Base-by-base conservation (phyloP, 1,284 basidiomycete species). In the Boletellus sp. region DNA sequence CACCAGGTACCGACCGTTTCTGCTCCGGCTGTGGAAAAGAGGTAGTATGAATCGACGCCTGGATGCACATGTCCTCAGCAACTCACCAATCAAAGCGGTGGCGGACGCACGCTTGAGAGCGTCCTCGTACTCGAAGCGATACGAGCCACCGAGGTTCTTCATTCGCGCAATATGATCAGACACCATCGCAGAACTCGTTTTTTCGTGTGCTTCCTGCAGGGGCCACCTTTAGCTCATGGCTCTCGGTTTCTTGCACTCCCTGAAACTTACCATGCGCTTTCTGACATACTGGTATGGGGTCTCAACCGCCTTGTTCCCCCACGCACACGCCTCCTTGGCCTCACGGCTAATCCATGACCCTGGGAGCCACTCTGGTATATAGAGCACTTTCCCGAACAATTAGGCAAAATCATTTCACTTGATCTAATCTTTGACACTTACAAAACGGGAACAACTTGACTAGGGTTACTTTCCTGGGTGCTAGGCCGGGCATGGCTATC, bases 391-490 rank as follows among this genome's bases (percentile, higher is more conserved):
- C n/a, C n/a, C n/a, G n/a, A n/a, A n/a, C n/a, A n/a, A n/a, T n/a
- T n/a, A n/a, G n/a, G n/a, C n/a, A n/a, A n/a, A n/a, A n/a, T n/a
- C n/a, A n/a, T n/a, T n/a, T n/a, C n/a, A n/a, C n/a, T n/a, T n/a
- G n/a, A n/a, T n/a, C n/a, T n/a, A n/a, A n/a, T n/a, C n/a, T n/a
- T n/a, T n/a, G n/a, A n/a, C n/a, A n/a, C n/a, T 58, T 37, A 61
- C 60, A 28, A 30, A 63, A 63, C 2, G 60, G 60, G 19, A 61
- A 59, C 4, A 32, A 13, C 35, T 48, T 52, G 32, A 63, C 19
- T 18, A 56, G 37, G 8, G 43, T 2, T 6, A 47, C 28, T n/a
- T 37, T 56, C 26, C 26, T 44, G 1, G 43, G 44, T 21, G 48
- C 22, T 21, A 40, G 42, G 6, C 35, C 44, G 1, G 48, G 36